Percentiles rank a stretch among this genome's conserved stretches.
Evolutionary conservation across 2,329 filamentous ascomycete genomes (phyloP).

Genomic region (Cryoendolithus antarcticus): DNA sequence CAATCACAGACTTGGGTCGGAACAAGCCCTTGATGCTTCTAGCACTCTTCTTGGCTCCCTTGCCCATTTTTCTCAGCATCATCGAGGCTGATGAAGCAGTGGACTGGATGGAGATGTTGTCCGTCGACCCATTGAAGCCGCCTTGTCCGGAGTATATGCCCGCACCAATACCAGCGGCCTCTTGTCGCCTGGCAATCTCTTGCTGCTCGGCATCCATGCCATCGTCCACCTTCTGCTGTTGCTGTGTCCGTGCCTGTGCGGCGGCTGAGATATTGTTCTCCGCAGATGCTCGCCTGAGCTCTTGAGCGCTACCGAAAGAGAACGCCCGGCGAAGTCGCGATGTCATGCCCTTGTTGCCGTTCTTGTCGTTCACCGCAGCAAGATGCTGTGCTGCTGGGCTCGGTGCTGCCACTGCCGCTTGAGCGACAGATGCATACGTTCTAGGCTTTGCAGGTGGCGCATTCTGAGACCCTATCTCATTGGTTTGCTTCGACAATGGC

Average conservation of each 20-base stretch:
- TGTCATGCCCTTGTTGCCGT: constrained; percentile 67
- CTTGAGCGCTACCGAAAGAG: constrained; percentile 90
- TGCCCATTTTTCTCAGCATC: constrained; percentile 97
- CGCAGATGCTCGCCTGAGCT: constrained; percentile 64
- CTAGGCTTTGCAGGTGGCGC: constrained; percentile 17
- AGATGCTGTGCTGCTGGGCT: constrained; percentile 76
- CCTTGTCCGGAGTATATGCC: constrained; percentile 85
- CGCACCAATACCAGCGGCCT: constrained; percentile 80
- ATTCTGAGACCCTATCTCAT: constrained; percentile 19
- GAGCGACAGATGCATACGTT: constrained; percentile 21
- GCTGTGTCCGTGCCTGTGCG: constrained; percentile 16
- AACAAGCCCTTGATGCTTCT: constrained; percentile 89
- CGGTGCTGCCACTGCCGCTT: constrained; percentile 14
- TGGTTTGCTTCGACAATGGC: constrained; percentile 34
- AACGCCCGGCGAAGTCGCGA: constrained; percentile 80
- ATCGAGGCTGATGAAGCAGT: constrained; percentile 82
- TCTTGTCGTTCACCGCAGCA: constrained; percentile 75
- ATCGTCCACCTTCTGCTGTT: constrained; percentile 18
- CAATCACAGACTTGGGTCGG: constrained; percentile 82
- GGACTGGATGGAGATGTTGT: constrained; percentile 85
- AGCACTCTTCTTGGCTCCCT: constrained; percentile 85
- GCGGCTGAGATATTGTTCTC: constrained; percentile 39
- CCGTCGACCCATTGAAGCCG: constrained; percentile 79
- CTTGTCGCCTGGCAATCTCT: constrained; percentile 82
- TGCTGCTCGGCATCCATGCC: constrained; percentile 68